A percentile compares a stretch with the other conserved stretches of the same genome.
phyloP scores from a whole-genome alignment of 768 basidiomycete species.

The Ramaria sp. region DNA sequence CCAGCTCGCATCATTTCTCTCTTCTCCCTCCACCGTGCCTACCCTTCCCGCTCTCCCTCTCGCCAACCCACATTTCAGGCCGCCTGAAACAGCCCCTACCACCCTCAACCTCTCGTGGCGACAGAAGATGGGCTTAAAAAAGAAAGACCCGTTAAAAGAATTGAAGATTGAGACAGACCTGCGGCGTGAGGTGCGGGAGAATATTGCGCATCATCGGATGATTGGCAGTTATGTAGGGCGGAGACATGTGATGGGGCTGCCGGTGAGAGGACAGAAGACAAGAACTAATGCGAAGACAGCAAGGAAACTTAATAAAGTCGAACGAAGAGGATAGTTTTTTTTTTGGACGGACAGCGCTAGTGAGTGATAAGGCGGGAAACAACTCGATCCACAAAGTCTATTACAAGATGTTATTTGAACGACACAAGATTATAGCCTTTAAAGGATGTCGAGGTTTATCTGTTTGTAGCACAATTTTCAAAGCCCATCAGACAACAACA shows the following conservation, averaged over 20 bases:
- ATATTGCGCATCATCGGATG: conserved; percentile 86
- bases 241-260: conserved; percentile 86
- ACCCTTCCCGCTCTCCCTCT: conserved; percentile 58
- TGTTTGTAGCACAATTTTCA: too few relatives aligned
- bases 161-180: conserved; percentile 85
- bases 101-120: conserved; percentile 17
- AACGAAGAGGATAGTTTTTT: conserved; percentile 35
- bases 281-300: conserved; percentile 87
- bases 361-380: too few relatives aligned
- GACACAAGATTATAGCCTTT: too few relatives aligned
- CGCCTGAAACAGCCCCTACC: conserved; percentile 31
- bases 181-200: conserved; percentile 70
- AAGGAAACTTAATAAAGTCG: conserved; percentile 78
- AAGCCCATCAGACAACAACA: too few relatives aligned
- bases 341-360: not conserved
- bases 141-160: conserved; percentile 52
- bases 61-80: conserved; percentile 40
- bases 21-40: conserved; percentile 71
- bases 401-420: too few relatives aligned
- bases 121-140: conserved; percentile 1
- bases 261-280: conserved; percentile 92
- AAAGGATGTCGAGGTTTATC: too few relatives aligned
- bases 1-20: conserved; percentile 86
- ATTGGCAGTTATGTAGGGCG: conserved; percentile 92
- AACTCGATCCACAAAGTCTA: too few relatives aligned